Percentiles rank a stretch among this genome's conserved stretches.
Conservation (phyloP, 2,329 filamentous ascomycete species). For the Tolypocladium endophyticum region DNA sequence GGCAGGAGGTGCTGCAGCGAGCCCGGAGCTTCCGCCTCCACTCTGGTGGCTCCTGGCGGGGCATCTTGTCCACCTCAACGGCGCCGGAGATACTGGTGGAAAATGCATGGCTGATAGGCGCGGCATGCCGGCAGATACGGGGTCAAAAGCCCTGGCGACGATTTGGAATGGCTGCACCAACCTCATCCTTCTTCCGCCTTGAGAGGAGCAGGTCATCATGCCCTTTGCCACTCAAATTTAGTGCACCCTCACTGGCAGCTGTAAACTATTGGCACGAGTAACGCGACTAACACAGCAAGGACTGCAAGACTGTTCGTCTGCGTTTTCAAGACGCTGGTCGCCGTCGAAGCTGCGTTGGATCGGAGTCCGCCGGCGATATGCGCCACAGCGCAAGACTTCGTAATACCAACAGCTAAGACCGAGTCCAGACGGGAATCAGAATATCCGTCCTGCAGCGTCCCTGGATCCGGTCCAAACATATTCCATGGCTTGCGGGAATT, state of each 20-base stretch:
- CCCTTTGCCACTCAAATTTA: not conserved
- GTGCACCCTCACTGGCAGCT: not conserved
- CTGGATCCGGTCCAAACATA: not conserved
- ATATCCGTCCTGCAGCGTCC: not conserved
- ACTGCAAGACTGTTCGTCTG: not conserved
- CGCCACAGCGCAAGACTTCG: not conserved
- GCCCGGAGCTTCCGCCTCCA: slow-evolving; percentile 1
- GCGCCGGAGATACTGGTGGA: not conserved
- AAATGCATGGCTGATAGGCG: not conserved
- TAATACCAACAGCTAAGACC: not conserved
- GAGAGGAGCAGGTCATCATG: not conserved
- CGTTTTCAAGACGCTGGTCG: not conserved
- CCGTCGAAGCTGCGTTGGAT: not conserved
- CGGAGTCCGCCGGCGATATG: not conserved
- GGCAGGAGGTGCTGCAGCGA: not conserved
- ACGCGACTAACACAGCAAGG: not conserved
- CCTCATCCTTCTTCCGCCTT: not conserved
- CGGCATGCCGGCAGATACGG: not conserved
- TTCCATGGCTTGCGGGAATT: not conserved
- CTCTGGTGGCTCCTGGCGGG: not conserved
- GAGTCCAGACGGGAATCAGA: not conserved
- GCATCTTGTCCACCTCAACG: not conserved
- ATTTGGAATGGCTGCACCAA: not conserved
- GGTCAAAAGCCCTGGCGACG: not conserved
- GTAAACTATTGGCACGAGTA: not conserved